Base-by-base conservation (phyloP, 169 alveolate genomes). In the Cryptosporidium tyzzeri region DNA sequence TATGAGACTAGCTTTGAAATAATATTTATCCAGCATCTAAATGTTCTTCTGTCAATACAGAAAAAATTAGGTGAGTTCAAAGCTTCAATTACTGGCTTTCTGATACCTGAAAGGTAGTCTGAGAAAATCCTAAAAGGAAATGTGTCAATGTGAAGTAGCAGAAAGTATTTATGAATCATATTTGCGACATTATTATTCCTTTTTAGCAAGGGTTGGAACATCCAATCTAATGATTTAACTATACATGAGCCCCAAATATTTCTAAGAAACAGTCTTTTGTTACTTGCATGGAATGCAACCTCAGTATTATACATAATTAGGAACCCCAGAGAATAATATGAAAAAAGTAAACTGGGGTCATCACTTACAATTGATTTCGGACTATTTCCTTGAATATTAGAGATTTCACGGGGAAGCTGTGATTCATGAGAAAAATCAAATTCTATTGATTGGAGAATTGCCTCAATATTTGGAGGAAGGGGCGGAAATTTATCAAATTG, bases 21-120 rank as follows among this genome's bases (percentile, higher is more conserved):
- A 70, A 73, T 50, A 31, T 59, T 67, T 37, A 35, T 85, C 91
- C 86, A 69, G 10, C 91, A 85, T 21, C 93, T 55, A 23, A 87
- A 62, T 68, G 93, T 87, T 48, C 92, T 75, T 39, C 91, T 71
- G 62, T 80, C 91, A 9, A 85, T 71, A 37, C 75, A 59, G n/a
- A 87, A 87, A 33, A 87, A 87, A 65, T 58, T 53, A 14, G 62
- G 69, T 48, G 93, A 69, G 31, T 71, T 84, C 26, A 87, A 53
- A 5, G 86, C 84, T 21, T 87, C 93, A 16, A 87, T 69, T 37
- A 85, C 80, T 3, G 92, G 59, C 21, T 86, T 87, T 84, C 33
- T 87, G 3, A 87, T 71, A 41, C 91, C 89, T 33, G 93, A 8
- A 14, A 85, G 50, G n/a, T 80, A 84, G 9, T 68, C 86, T 7